These are phyloP conservation scores for Neoarthrinium moseri DNA, from an alignment of 2,329 filamentous ascomycete genomes.

Conservation along the genomic window DNA sequence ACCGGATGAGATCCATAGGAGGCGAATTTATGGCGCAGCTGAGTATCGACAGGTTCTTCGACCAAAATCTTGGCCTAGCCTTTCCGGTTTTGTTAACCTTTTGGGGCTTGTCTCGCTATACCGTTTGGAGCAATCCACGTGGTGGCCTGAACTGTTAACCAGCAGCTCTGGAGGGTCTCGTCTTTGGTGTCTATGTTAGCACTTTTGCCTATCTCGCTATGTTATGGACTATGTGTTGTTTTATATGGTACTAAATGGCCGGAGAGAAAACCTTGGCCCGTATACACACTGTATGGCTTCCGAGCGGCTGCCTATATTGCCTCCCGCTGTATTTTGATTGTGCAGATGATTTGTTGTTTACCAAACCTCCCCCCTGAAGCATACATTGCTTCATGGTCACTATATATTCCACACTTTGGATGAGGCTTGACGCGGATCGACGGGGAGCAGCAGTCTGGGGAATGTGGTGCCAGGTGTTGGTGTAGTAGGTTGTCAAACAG, in stretches of 20 bases:
- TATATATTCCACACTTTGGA: not conserved
- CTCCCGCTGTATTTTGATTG: not conserved
- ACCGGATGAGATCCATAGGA: too few species aligned
- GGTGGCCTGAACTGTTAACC: not conserved
- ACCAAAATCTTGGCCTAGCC: too few species aligned
- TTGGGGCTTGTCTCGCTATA: not conserved
- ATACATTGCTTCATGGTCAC: not conserved
- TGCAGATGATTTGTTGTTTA: not conserved
- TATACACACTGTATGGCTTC: not conserved
- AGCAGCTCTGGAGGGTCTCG: not conserved
- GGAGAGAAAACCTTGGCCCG: not conserved
- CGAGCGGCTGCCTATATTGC: too few species aligned
- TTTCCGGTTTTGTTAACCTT: too few species aligned
- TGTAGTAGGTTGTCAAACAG: too few species aligned
- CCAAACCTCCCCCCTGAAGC: not conserved
- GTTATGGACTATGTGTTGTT: too few species aligned
- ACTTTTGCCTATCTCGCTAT: not conserved
- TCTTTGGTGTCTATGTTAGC: not conserved
- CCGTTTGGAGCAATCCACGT: not conserved
- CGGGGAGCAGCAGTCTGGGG: too few species aligned
- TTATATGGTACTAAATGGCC: not conserved
- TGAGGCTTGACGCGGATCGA: too few species aligned
- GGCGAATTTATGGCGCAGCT: too few species aligned
- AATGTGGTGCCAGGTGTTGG: too few species aligned
- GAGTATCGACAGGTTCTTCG: too few species aligned